A percentile compares a stretch with the other conserved stretches of the same genome.
phyloP scores from a whole-genome alignment of 2,329 filamentous ascomycete genomes.

The Thielaviopsis ethacetica region DNA sequence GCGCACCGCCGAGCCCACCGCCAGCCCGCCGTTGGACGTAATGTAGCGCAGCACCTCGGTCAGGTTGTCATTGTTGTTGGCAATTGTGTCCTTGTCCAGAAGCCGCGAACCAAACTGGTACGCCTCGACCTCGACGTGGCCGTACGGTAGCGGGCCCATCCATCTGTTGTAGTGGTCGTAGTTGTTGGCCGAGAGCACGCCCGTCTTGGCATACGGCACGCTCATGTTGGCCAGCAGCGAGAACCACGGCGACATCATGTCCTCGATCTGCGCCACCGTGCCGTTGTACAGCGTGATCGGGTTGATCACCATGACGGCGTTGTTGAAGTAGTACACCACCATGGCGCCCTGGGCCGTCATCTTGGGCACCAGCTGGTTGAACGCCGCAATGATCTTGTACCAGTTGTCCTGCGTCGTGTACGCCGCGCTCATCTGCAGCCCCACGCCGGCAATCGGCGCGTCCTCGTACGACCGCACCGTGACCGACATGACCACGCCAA shows the following conservation, averaged over 20 bases:
- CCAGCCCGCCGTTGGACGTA: slow-evolving; percentile 18
- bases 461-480: slow-evolving; percentile 35
- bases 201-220: slow-evolving; percentile 23
- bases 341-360: slow-evolving; percentile 34
- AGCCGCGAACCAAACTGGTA: slow-evolving; percentile 24
- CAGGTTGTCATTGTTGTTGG: slow-evolving; percentile 18
- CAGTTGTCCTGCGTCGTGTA: slow-evolving; percentile 23
- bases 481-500: slow-evolving; percentile 38
- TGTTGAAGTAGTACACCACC: slow-evolving; percentile 31
- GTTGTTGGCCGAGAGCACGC: slow-evolving; percentile 32
- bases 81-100: slow-evolving; percentile 22
- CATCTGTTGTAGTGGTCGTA: slow-evolving; percentile 21
- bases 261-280: slow-evolving; percentile 24
- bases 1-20: slow-evolving; percentile 22
- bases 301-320: slow-evolving; percentile 28
- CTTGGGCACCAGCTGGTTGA: slow-evolving; percentile 24
- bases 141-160: slow-evolving; percentile 18
- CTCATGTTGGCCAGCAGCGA: slow-evolving; percentile 22
- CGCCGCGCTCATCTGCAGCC: slow-evolving; percentile 24
- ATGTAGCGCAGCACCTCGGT: slow-evolving; percentile 21
- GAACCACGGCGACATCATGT: slow-evolving; percentile 30
- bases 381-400: slow-evolving; percentile 31
- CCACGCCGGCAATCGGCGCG: slow-evolving; percentile 25
- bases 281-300: slow-evolving; percentile 32
- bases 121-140: slow-evolving; percentile 17